A percentile compares a stretch with the other conserved stretches of the same genome.
Conservation (phyloP, 495 filamentous ascomycete species). For the Neurospora pannonica region DNA sequence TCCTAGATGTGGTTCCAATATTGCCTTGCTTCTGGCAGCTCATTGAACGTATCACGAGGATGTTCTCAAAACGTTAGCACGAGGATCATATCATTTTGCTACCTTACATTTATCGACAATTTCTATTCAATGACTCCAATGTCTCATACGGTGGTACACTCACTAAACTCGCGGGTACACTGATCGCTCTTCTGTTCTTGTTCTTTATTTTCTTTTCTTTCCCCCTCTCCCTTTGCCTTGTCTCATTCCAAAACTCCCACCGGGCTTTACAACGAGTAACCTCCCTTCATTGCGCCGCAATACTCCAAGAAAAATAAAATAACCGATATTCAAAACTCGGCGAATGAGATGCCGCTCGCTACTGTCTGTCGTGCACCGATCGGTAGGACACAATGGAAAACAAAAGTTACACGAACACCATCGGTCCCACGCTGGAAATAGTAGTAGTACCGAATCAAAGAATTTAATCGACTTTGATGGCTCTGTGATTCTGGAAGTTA, state of each 20-base stretch:
- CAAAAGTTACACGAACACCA: neutral
- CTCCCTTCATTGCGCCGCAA: neutral
- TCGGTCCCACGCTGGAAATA: neutral
- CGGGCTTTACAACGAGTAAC: neutral
- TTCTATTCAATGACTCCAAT: neutral
- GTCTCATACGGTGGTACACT: neutral
- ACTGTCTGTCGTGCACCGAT: neutral
- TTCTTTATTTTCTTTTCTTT: neutral
- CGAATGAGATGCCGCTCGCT: neutral
- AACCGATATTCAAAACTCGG: neutral
- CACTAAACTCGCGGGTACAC: neutral
- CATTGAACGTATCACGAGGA: neutral
- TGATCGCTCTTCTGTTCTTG: neutral
- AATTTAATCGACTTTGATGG: conserved; percentile 8
- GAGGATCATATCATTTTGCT: neutral
- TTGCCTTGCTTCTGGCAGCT: neutral
- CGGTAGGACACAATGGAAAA: neutral
- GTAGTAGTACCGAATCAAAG: neutral
- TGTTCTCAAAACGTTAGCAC: neutral
- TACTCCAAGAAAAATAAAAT: neutral
- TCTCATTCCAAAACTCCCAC: neutral
- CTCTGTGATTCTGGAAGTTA: neutral
- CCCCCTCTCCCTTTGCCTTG: neutral
- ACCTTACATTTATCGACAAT: neutral
- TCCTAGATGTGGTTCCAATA: neutral